These are phyloP conservation scores for Heterobasidion occidentale DNA, from an alignment of 1,284 basidiomycete genomes.

Conservation along the genomic window DNA sequence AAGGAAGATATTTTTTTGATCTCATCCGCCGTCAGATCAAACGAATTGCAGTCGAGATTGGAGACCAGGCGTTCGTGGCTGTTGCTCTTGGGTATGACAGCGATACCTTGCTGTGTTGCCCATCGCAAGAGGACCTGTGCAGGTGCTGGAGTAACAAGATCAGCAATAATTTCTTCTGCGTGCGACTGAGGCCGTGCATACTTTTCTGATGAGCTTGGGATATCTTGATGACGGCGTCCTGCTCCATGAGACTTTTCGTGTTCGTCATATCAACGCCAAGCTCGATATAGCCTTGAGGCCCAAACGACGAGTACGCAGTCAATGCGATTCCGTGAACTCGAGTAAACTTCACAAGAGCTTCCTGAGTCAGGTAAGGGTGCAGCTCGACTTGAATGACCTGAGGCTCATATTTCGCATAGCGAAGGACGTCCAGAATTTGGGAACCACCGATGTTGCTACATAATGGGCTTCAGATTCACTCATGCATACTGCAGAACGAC, in stretches of 20 bases:
- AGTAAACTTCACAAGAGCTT: constrained; percentile 50
- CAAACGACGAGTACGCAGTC: constrained; percentile 78
- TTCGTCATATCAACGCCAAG: constrained; percentile 40
- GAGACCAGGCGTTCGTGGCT: constrained; percentile 40
- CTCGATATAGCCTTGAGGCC: constrained; percentile 62
- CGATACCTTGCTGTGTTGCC: constrained; percentile 70
- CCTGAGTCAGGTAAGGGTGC: constrained; percentile 73
- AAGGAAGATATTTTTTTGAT: constrained; percentile 51
- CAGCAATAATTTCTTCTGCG: background rate
- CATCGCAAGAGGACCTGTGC: constrained; percentile 71
- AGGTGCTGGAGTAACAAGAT: constrained; percentile 30
- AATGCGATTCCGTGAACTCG: constrained; percentile 58
- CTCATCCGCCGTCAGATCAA: constrained; percentile 54
- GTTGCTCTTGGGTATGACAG: constrained; percentile 76
- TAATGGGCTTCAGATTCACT: background rate
- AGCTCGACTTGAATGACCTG: constrained; percentile 72
- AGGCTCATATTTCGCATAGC: constrained; percentile 65
- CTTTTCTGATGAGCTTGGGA: constrained; percentile 50
- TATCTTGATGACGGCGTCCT: constrained; percentile 37
- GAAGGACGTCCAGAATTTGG: constrained; percentile 56
- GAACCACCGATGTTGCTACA: constrained; percentile 58
- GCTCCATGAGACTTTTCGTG: constrained; percentile 41
- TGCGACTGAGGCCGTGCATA: constrained; percentile 21
- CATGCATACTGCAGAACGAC: background rate
- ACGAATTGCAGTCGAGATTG: constrained; percentile 53